Evolutionary conservation across 257 asterid species (phyloP).

Genomic region (Salvia splendens): DNA sequence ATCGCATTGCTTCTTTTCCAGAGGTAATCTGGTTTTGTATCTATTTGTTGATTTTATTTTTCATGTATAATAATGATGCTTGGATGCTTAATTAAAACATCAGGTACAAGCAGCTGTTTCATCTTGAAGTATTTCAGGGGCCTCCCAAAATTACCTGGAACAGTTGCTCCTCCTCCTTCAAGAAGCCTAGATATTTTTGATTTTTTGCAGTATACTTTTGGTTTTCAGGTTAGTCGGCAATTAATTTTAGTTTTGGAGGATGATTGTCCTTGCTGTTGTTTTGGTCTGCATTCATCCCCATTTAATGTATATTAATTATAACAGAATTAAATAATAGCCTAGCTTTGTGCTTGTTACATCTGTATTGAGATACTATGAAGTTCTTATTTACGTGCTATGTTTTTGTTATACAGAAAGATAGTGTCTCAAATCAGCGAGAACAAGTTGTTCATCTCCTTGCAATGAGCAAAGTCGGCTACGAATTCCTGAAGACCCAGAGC

Average conservation of each 20-base stretch:
- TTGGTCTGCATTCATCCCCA: not conserved
- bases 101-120: constrained; percentile 87
- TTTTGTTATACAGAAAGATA: constrained; percentile 70
- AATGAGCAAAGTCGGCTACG: constrained; percentile 87
- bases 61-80: constrained; percentile 20
- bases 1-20: constrained; percentile 64
- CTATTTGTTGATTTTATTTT: not conserved
- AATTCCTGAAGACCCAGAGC: constrained; percentile 78
- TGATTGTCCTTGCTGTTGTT: not conserved
- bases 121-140: constrained; percentile 77
- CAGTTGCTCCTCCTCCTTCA: constrained; percentile 61
- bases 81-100: constrained; percentile 34
- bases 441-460: constrained; percentile 90
- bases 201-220: constrained; percentile 74
- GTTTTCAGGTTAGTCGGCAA: constrained; percentile 77
- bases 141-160: constrained; percentile 76
- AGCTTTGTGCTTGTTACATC: constrained; percentile 4
- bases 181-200: constrained; percentile 83
- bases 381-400: not conserved
- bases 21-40: constrained; percentile 60
- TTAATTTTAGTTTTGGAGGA: constrained; percentile 20
- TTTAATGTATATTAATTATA: constrained; percentile 18
- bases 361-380: not conserved
- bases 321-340: not conserved
- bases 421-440: constrained; percentile 92